Evolutionary conservation across 768 basidiomycete species (phyloP).

Genomic region (Rhizopogon roseolus): DNA sequence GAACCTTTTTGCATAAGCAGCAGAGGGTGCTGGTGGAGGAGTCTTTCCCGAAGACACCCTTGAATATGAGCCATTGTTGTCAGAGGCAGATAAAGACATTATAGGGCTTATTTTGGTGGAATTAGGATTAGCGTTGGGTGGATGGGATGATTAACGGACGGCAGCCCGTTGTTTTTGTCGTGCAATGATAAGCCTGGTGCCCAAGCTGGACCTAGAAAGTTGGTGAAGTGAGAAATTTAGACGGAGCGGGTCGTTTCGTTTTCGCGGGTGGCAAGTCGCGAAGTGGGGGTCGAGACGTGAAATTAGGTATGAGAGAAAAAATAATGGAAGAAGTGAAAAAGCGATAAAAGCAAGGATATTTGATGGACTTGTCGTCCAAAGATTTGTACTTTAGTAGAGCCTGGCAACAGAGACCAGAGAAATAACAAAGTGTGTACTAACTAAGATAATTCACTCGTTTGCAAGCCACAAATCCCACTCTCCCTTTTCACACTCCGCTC

Average conservation of each 20-base stretch:
- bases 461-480: constrained; percentile 21
- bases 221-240: constrained; percentile 9
- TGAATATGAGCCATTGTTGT: constrained; percentile 78
- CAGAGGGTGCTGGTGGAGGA: constrained; percentile 85
- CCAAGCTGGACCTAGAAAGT: constrained; percentile 12
- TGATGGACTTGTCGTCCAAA: constrained; percentile 25
- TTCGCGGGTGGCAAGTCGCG: constrained; percentile 16
- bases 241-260: constrained; percentile 17
- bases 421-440: constrained; percentile 29
- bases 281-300: constrained; percentile 20
- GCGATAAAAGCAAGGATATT: constrained; percentile 26
- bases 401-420: constrained; percentile 31
- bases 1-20: constrained; percentile 84
- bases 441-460: constrained; percentile 22
- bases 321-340: constrained; percentile 8
- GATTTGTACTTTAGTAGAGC: constrained; percentile 24
- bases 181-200: constrained; percentile 21
- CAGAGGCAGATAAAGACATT: constrained; percentile 89
- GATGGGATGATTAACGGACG: constrained; percentile 30
- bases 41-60: constrained; percentile 85
- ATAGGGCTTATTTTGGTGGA: constrained; percentile 52
- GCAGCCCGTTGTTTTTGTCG: constrained; percentile 24
- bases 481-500: constrained; percentile 30
- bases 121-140: constrained; percentile 74
- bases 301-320: constrained; percentile 26